phyloP scores from a whole-genome alignment of 1,284 basidiomycete genomes.

The Takashimella koratensis region DNA sequence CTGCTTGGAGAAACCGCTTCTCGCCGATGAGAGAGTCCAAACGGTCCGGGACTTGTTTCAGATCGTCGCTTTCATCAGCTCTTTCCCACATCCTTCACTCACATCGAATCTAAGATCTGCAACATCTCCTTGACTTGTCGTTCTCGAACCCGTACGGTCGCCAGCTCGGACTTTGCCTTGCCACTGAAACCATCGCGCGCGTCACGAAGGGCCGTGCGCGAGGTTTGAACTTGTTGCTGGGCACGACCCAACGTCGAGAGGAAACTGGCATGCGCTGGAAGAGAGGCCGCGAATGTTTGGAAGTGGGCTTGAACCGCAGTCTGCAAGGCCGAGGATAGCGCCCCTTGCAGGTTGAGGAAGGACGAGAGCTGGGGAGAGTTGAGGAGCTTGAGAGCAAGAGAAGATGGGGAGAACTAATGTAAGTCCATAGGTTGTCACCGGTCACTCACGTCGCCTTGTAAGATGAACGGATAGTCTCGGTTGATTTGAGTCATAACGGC shows the following conservation, averaged over 20 bases:
- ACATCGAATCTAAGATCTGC: slow-evolving; percentile 85
- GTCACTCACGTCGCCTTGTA: slow-evolving; percentile 71
- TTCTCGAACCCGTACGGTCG: slow-evolving; percentile 76
- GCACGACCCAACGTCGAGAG: slow-evolving; percentile 65
- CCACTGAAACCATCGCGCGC: slow-evolving; percentile 44
- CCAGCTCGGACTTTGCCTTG: slow-evolving; percentile 63
- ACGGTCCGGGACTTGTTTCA: slow-evolving; percentile 86
- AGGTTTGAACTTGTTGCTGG: slow-evolving; percentile 66
- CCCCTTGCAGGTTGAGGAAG: slow-evolving; percentile 39
- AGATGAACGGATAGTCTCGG: slow-evolving; percentile 84
- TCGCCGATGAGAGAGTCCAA: slow-evolving; percentile 94
- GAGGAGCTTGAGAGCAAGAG: slow-evolving; percentile 79
- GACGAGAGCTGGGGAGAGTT: slow-evolving; percentile 54
- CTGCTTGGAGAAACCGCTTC: slow-evolving; percentile 86
- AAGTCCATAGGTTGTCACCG: slow-evolving; percentile 5
- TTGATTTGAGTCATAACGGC: slow-evolving; percentile 79
- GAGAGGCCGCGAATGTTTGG: slow-evolving; percentile 82
- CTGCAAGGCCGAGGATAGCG: slow-evolving; percentile 42
- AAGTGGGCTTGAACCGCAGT: slow-evolving; percentile 67
- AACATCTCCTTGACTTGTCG: slow-evolving; percentile 88
- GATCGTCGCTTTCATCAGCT: slow-evolving; percentile 64
- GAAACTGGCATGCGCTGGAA: slow-evolving; percentile 80
- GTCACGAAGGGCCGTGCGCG: slow-evolving; percentile 70
- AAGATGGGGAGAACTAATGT: slow-evolving; percentile 82
- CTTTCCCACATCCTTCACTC: slow-evolving; percentile 34